Conservation (phyloP, 148 eudicot species). For the Vaccinium darrowii region DNA sequence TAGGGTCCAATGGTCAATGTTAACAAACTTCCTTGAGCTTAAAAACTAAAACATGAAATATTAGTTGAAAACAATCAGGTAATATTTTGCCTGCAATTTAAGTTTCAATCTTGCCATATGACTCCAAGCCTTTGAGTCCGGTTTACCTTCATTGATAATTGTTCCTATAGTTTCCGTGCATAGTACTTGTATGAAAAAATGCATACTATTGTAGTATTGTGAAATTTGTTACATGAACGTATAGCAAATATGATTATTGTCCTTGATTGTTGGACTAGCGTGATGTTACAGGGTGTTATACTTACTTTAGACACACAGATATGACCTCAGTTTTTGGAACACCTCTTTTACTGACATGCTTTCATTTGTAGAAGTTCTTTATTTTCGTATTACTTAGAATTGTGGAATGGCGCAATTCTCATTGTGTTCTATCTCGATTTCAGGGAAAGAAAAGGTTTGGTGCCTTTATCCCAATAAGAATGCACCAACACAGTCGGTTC, state of each 20-base stretch:
- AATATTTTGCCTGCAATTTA: not conserved
- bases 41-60: not conserved
- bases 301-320: not conserved
- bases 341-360: not conserved
- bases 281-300: conserved; percentile 7
- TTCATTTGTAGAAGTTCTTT: not conserved
- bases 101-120: not conserved
- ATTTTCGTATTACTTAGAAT: not conserved
- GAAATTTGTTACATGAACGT: not conserved
- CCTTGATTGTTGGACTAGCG: not conserved
- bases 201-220: not conserved
- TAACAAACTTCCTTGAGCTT: not conserved
- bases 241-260: not conserved
- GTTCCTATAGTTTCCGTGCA: not conserved
- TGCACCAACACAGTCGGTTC: conserved; percentile 61
- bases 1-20: not conserved
- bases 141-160: not conserved
- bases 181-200: not conserved
- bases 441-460: conserved; percentile 79
- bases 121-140: not conserved
- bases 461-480: conserved; percentile 86
- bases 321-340: not conserved
- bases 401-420: not conserved
- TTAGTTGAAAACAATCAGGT: not conserved
- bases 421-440: conserved; percentile 14